Evolutionary conservation across 768 basidiomycete genomes (phyloP).

Genomic region (Epithele typhae): DNA sequence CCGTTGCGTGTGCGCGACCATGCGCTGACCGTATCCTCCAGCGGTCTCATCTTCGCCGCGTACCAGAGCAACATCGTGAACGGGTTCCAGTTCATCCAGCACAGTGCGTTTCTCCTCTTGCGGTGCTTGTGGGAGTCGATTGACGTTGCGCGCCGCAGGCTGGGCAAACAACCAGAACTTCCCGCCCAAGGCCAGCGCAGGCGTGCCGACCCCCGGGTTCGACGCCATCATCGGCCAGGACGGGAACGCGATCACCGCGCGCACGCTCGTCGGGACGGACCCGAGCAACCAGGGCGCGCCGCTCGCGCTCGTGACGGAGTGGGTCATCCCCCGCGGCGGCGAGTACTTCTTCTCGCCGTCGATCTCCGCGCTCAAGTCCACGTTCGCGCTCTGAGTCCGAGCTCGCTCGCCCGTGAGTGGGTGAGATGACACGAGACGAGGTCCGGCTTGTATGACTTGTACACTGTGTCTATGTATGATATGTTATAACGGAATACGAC

Average conservation of each 20-base stretch:
- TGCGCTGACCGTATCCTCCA: background rate
- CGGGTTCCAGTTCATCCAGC: slow-evolving; percentile 32
- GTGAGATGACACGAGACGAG: too few relatives aligned
- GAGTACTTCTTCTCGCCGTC: slow-evolving; percentile 32
- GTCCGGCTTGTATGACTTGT: too few relatives aligned
- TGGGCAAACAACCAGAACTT: slow-evolving; percentile 29
- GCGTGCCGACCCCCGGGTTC: slow-evolving; percentile 38
- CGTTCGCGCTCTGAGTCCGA: slow-evolving; percentile 2
- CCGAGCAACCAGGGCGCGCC: slow-evolving; percentile 13
- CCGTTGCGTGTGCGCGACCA: too few relatives aligned
- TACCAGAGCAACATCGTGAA: slow-evolving; percentile 29
- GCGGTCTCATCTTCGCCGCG: slow-evolving; percentile 17
- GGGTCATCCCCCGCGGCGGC: slow-evolving; percentile 26
- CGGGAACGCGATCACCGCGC: background rate
- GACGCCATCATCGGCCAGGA: slow-evolving; percentile 43
- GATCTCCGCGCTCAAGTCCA: slow-evolving; percentile 22
- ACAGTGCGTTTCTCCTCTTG: slow-evolving; percentile 16
- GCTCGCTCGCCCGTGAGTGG: too few relatives aligned
- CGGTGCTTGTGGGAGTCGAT: too few relatives aligned
- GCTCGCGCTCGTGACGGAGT: slow-evolving; percentile 17
- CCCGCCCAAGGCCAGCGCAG: slow-evolving; percentile 21
- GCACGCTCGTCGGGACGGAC: slow-evolving; percentile 20
- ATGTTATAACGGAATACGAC: too few relatives aligned
- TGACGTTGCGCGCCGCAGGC: too few relatives aligned
- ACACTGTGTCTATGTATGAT: too few relatives aligned